Evolutionary conservation across 306 rosid genomes (phyloP).

Genomic region (Prunus dulcis): DNA sequence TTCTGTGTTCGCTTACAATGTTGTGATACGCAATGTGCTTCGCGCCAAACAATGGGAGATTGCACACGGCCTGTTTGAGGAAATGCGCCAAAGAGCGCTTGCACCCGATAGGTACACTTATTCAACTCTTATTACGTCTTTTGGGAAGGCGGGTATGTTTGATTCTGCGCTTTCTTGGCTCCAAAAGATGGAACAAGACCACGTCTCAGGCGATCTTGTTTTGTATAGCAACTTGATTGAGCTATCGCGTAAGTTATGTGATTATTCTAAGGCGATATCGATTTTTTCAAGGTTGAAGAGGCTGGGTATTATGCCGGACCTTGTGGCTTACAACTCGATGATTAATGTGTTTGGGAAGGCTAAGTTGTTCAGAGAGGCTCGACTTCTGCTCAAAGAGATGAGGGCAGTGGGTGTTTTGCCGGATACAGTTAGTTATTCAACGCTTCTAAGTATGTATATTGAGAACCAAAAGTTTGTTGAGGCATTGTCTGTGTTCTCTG

Average conservation of each 20-base stretch:
- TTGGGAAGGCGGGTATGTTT: slow-evolving; percentile 77
- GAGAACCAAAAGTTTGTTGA: slow-evolving; percentile 81
- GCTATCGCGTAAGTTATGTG: slow-evolving; percentile 70
- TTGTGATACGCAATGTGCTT: slow-evolving; percentile 75
- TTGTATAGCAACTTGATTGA: slow-evolving; percentile 83
- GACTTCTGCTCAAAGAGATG: slow-evolving; percentile 73
- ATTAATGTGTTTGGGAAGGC: slow-evolving; percentile 92
- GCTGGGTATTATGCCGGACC: slow-evolving; percentile 63
- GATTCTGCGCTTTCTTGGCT: slow-evolving; percentile 89
- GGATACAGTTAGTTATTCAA: slow-evolving; percentile 72
- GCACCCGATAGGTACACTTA: slow-evolving; percentile 91
- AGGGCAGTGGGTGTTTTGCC: slow-evolving; percentile 54
- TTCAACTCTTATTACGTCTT: slow-evolving; percentile 77
- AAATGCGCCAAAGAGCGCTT: slow-evolving; percentile 80
- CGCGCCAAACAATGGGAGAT: slow-evolving; percentile 74
- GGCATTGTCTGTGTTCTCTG: slow-evolving; percentile 73
- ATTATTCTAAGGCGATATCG: slow-evolving; percentile 83
- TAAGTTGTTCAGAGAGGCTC: slow-evolving; percentile 79
- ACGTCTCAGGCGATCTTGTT: slow-evolving; percentile 80
- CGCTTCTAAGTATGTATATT: slow-evolving; percentile 59
- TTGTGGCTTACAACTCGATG: slow-evolving; percentile 75
- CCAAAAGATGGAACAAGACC: slow-evolving; percentile 86
- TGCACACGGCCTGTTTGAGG: slow-evolving; percentile 91
- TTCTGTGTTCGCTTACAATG: slow-evolving; percentile 77
- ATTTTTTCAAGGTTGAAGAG: slow-evolving; percentile 63